phyloP scores from a whole-genome alignment of 192 early-diverging fungal species.

The Phycomyces nitens region DNA sequence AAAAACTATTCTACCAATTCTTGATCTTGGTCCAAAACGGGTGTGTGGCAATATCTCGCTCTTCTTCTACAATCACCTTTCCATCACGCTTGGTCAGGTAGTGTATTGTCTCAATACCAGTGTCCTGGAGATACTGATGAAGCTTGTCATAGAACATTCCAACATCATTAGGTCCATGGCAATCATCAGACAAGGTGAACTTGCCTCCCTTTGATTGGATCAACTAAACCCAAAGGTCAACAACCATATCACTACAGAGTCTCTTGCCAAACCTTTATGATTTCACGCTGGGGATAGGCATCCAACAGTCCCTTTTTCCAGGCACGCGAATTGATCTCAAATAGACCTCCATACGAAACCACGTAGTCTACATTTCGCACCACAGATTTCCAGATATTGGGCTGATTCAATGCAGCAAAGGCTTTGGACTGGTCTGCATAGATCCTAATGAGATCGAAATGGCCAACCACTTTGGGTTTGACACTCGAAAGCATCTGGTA shows the following conservation, averaged over 20 bases:
- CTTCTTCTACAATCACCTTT: conserved; percentile 12
- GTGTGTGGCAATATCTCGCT: conserved; percentile 18
- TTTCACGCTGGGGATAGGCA: conserved; percentile 87
- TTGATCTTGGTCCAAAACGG: conserved; percentile 24
- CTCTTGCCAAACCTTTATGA: conserved; percentile 65
- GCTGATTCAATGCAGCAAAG: conserved; percentile 15
- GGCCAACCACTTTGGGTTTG: conserved; percentile 85
- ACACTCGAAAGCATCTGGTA: conserved; percentile 66
- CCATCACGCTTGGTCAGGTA: conserved; percentile 36
- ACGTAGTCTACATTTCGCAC: conserved; percentile 83
- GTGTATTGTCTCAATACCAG: conserved; percentile 55
- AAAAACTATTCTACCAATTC: conserved; percentile 13
- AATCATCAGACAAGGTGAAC: conserved; percentile 90
- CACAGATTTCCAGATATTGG: conserved; percentile 46
- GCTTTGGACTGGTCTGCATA: conserved; percentile 50
- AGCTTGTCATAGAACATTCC: conserved; percentile 82
- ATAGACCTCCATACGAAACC: conserved; percentile 75
- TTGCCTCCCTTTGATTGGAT: conserved; percentile 60
- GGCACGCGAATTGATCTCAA: conserved; percentile 92
- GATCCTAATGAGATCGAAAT: conserved; percentile 92
- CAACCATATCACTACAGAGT: too few species aligned
- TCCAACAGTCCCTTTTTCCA: conserved; percentile 84
- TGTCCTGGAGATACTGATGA: conserved; percentile 62
- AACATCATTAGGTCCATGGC: conserved; percentile 85
- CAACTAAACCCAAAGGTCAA: conserved; percentile 48